Evolutionary conservation across 1,284 basidiomycete species (phyloP).

Genomic region (Irpex sp.): DNA sequence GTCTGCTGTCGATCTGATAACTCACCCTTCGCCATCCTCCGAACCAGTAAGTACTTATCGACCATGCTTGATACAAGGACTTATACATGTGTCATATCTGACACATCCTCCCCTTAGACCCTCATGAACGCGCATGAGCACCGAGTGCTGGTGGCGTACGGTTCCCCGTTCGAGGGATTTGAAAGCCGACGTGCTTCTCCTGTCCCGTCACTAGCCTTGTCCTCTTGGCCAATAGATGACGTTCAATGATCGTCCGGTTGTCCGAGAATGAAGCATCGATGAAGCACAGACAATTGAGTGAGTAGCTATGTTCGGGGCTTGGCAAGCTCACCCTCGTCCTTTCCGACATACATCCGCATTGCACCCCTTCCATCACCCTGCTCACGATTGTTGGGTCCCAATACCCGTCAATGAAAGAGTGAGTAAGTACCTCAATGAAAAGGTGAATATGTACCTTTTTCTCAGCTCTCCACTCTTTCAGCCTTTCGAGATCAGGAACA

Average conservation of each 20-base stretch:
- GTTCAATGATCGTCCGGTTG: neutral
- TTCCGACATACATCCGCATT: too few relatives aligned
- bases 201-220: neutral
- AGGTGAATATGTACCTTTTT: too few relatives aligned
- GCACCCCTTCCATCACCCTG: too few relatives aligned
- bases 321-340: too few relatives aligned
- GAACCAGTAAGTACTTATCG: neutral
- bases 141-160: neutral
- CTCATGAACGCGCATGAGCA: neutral
- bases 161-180: neutral
- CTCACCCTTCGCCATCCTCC: neutral
- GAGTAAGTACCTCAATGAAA: too few relatives aligned
- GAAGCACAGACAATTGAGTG: too few relatives aligned
- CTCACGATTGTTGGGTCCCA: too few relatives aligned
- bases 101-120: neutral
- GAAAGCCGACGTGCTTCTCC: neutral
- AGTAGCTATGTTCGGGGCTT: too few relatives aligned
- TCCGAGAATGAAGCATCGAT: neutral
- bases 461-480: neutral
- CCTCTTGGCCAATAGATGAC: neutral
- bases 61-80: neutral
- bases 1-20: neutral
- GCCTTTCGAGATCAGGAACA: neutral
- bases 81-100: neutral
- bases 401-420: too few relatives aligned